Base-by-base conservation (phyloP, 2,329 filamentous ascomycete species). In the Penicillium sp. region DNA sequence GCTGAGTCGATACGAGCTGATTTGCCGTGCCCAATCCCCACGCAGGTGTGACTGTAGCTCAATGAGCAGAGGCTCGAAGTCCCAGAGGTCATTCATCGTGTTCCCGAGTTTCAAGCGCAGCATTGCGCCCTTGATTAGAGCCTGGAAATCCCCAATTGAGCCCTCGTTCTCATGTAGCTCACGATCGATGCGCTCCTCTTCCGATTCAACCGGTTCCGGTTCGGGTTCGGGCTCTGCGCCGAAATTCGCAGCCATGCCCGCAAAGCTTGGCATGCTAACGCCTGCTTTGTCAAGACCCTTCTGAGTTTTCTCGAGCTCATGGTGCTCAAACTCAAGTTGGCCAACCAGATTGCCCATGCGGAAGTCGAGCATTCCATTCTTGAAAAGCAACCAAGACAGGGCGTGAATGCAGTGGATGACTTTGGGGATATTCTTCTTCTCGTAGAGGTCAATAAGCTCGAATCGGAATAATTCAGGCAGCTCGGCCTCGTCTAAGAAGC, bases 341-440 rank as follows among this genome's bases (percentile, higher is more conserved):
- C 94, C 94, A 50, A 99, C 90, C 39, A 99, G 79, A 65, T 99
- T 99, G 14, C 92, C 94, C 65, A 99, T 99, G 8, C 92, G 86
- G 71, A 99, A 97, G 66, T 92, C 88, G 35, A 97, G 88, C 56
- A 97, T 90, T 1, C 94, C 92, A 70, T 96, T 94, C 44, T 94
- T 87, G 72, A 90, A 96, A 10, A 99, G 79, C n/a, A 99, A 80
- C 91, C 92, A 99, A 69, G 92, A 97, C 16, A 99, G 78, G 0
- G 94, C 94, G 66, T 99, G 94, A 46, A 99, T 94, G 69, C 94
- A 99, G 75, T 99, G 95, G 56, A 99, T 99, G 68, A 97, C 95
- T 72, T 97, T 99, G 4, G 94, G 94, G 1, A 97, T 95, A 65
- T 99, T 99, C 75, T 99, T 99, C 79, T 97, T 99, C 74, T 99